Evolutionary conservation across 1,284 basidiomycete species (phyloP), one percentile per base, ranked within the genome.

Genomic region (Volvariella surrecta): DNA sequence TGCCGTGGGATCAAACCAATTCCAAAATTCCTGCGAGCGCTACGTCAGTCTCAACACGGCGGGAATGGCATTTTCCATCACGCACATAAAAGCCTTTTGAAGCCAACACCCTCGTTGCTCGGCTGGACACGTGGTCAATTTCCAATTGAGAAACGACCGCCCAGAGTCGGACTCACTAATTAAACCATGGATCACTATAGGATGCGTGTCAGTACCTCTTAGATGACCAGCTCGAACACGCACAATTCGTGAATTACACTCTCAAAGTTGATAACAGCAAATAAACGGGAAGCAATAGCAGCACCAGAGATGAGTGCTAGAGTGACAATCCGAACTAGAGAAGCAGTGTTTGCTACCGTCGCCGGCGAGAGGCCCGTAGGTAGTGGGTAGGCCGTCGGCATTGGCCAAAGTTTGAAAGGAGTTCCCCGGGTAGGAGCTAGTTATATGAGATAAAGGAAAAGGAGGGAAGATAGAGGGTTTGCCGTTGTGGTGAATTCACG

Each of bases 1-100:
- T 55, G 94, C 94, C 3, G 96, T 96, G 24, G 94, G 92, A 66
- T 99, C 96, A 62, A 99, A 99, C 96, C 96, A 99, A 63, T 99
- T 99, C 95, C 90, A 99, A 67, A 94, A 99, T 81, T 87, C 93
- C 92, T 92, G 24, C 11, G 24, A 55, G 1, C 46, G 43, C 45
- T 45, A 51, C 51, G 55, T 52, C 42, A 56, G 50, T 48, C 46
- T 34, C 17, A 15, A 20, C 42, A 40, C 22, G 20, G 10, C 18
- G 40, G 38, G 31, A 40, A 39, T 38, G 22, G 18, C n/a, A 42
- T 32, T 1, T 7, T 21, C 35, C 43, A 10, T n/a, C 13, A 68
- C 88, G 48, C 51, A 93, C 91, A 70, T 95, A 93, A 70, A 97
- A 96, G n/a, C 93, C 93, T 55, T 95, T 73, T 18, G 86, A 76